Conservation (phyloP, 2,329 filamentous ascomycete genomes). For the Tolypocladium cylindrosporum region DNA sequence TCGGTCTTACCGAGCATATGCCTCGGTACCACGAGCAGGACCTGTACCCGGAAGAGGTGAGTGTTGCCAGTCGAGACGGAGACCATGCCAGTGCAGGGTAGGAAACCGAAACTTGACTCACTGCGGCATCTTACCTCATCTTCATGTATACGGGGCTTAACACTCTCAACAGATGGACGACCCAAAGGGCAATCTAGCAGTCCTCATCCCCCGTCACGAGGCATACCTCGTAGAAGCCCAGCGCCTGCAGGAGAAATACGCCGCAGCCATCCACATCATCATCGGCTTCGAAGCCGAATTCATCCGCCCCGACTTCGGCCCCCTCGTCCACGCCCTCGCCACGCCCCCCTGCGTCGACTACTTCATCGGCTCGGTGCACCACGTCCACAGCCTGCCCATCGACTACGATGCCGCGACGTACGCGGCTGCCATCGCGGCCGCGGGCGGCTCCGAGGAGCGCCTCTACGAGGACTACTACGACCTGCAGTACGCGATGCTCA, state of each 20-base stretch:
- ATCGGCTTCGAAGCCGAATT: conserved; percentile 92
- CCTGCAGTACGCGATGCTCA: conserved; percentile 72
- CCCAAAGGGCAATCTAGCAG: conserved; percentile 35
- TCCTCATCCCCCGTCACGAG: conserved; percentile 47
- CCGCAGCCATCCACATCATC: conserved; percentile 61
- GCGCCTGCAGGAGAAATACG: conserved; percentile 62
- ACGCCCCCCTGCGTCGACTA: conserved; percentile 63
- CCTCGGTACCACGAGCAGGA: conserved; percentile 64
- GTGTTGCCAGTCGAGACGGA: conserved; percentile 1
- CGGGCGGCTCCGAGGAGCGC: conserved; percentile 50
- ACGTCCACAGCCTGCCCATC: conserved; percentile 77
- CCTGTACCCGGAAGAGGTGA: conserved; percentile 85
- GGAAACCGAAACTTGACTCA: background rate
- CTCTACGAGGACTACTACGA: conserved; percentile 84
- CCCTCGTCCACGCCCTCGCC: conserved; percentile 51
- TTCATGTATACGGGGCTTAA: background rate
- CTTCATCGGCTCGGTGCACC: conserved; percentile 89
- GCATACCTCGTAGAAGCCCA: conserved; percentile 68
- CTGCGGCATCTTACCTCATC: background rate
- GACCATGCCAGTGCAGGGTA: conserved; percentile 7
- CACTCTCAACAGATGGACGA: conserved; percentile 32
- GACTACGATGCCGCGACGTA: conserved; percentile 72
- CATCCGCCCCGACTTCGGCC: conserved; percentile 58
- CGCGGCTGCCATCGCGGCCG: conserved; percentile 28
- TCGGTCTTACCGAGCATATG: conserved; percentile 93